A percentile compares a stretch with the other conserved stretches of the same genome.
phyloP scores from a whole-genome alignment of 352 stramenopile genomes.

The Globisporangium orthogonon region DNA sequence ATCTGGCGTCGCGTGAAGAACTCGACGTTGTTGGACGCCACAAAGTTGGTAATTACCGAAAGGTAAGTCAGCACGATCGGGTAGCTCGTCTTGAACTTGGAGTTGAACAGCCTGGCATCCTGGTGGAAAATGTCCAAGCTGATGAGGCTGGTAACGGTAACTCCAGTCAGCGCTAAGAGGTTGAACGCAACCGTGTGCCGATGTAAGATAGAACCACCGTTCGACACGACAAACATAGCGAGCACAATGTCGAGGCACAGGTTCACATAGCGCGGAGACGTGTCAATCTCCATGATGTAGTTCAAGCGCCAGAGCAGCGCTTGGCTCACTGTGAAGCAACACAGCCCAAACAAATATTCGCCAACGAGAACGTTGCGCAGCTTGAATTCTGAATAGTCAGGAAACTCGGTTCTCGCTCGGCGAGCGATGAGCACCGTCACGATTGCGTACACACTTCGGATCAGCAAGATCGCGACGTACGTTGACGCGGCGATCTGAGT shows the following conservation, averaged over 20 bases:
- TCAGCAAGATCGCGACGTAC: slow-evolving; percentile 39
- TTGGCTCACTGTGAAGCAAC: slow-evolving; percentile 40
- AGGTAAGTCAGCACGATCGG: slow-evolving; percentile 76
- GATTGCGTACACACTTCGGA: slow-evolving; percentile 23
- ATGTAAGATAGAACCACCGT: slow-evolving; percentile 71
- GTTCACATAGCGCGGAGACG: slow-evolving; percentile 64
- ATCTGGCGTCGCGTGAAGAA: slow-evolving; percentile 82
- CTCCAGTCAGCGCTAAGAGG: slow-evolving; percentile 37
- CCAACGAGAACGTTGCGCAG: slow-evolving; percentile 57
- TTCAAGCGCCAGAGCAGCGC: slow-evolving; percentile 53
- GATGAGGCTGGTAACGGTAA: slow-evolving; percentile 34
- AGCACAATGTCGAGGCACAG: slow-evolving; percentile 75
- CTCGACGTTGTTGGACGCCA: slow-evolving; percentile 74
- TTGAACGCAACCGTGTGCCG: slow-evolving; percentile 67
- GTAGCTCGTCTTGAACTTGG: slow-evolving; percentile 76
- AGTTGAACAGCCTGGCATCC: slow-evolving; percentile 49
- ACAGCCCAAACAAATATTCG: slow-evolving; percentile 52
- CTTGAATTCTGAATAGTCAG: slow-evolving; percentile 50
- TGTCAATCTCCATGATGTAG: slow-evolving; percentile 49
- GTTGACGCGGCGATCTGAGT: slow-evolving; percentile 23
- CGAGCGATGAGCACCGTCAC: slow-evolving; percentile 21
- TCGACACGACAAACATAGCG: slow-evolving; percentile 82
- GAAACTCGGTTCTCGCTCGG: slow-evolving; percentile 36
- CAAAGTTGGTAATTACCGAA: slow-evolving; percentile 71
- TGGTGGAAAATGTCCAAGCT: slow-evolving; percentile 46